phyloP scores from a whole-genome alignment of 2,329 filamentous ascomycete genomes.

The Fusarium nurragi region DNA sequence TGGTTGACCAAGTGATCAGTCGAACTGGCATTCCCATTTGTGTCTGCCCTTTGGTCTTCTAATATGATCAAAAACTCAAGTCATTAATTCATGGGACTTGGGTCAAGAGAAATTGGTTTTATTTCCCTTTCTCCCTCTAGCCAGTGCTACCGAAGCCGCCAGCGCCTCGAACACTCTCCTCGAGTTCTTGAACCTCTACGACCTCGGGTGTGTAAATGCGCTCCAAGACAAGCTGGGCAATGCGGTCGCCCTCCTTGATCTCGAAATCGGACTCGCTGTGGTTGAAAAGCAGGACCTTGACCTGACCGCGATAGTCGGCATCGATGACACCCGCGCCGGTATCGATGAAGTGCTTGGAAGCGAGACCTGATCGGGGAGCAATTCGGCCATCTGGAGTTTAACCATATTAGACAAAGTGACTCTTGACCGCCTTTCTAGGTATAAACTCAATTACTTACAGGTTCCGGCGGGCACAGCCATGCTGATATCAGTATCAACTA shows the following conservation, averaged over 20 bases:
- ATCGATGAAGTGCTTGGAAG: conserved; percentile 94
- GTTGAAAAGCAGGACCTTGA: conserved; percentile 97
- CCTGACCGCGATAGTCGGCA: conserved; percentile 92
- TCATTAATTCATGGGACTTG: conserved; percentile 26
- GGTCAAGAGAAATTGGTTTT: not conserved
- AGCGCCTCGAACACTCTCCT: conserved; percentile 88
- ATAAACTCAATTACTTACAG: conserved; percentile 66
- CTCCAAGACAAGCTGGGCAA: conserved; percentile 94
- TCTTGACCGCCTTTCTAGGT: not conserved
- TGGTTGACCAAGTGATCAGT: not conserved
- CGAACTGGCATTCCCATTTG: not conserved
- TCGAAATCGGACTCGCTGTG: conserved; percentile 83
- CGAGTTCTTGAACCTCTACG: conserved; percentile 85
- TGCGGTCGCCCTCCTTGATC: conserved; percentile 84
- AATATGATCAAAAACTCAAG: not conserved
- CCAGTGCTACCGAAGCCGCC: conserved; percentile 95
- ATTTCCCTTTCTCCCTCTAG: conserved; percentile 5
- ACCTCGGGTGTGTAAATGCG: conserved; percentile 94
- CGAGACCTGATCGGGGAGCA: conserved; percentile 89
- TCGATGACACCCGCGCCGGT: conserved; percentile 97
- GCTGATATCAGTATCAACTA: conserved; percentile 90
- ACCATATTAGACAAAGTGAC: not conserved
- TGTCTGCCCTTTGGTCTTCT: not conserved
- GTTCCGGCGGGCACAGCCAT: conserved; percentile 92
- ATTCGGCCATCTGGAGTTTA: conserved; percentile 77